Percentiles rank a stretch among this genome's conserved stretches.
Evolutionary conservation across 495 filamentous ascomycete genomes (phyloP).

Genomic region (Apiosordaria backusii): DNA sequence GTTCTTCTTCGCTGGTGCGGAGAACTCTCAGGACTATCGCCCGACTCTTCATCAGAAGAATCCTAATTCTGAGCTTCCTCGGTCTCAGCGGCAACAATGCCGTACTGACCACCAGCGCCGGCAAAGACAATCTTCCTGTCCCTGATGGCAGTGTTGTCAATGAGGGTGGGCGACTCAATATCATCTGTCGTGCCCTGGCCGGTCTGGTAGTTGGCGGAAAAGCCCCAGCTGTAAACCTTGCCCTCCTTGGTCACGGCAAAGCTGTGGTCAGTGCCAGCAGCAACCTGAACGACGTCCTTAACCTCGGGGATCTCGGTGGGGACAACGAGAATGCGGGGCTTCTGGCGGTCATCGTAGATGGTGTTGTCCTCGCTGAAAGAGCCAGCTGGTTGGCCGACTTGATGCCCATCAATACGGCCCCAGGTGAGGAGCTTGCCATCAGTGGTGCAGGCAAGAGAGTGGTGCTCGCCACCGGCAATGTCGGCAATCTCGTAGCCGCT

Average conservation of each 20-base stretch:
- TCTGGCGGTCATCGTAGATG: constrained; percentile 51
- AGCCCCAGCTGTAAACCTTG: constrained; percentile 67
- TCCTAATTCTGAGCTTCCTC: constrained; percentile 8
- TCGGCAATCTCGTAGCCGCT: constrained; percentile 46
- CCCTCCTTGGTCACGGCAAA: constrained; percentile 59
- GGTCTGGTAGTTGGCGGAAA: constrained; percentile 63
- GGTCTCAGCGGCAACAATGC: constrained; percentile 47
- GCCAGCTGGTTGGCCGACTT: constrained; percentile 54
- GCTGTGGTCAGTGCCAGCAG: constrained; percentile 56
- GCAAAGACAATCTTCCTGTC: constrained; percentile 56
- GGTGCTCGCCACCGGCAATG: constrained; percentile 66
- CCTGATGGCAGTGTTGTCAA: constrained; percentile 60
- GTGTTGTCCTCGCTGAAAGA: constrained; percentile 53
- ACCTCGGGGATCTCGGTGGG: constrained; percentile 42
- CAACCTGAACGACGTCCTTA: constrained; percentile 34
- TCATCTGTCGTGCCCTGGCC: constrained; percentile 59
- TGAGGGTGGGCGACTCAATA: constrained; percentile 54
- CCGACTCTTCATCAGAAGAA: neutral
- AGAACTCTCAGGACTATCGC: too few relatives aligned
- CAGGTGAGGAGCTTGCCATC: constrained; percentile 62
- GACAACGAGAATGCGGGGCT: constrained; percentile 54
- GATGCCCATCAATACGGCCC: constrained; percentile 64
- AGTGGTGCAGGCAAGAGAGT: constrained; percentile 59
- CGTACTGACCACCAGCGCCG: constrained; percentile 64
- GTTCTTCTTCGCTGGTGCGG: too few relatives aligned